These are phyloP conservation scores for Macrolepiota dolichaula DNA, from an alignment of 768 basidiomycete genomes.

Conservation along the genomic window DNA sequence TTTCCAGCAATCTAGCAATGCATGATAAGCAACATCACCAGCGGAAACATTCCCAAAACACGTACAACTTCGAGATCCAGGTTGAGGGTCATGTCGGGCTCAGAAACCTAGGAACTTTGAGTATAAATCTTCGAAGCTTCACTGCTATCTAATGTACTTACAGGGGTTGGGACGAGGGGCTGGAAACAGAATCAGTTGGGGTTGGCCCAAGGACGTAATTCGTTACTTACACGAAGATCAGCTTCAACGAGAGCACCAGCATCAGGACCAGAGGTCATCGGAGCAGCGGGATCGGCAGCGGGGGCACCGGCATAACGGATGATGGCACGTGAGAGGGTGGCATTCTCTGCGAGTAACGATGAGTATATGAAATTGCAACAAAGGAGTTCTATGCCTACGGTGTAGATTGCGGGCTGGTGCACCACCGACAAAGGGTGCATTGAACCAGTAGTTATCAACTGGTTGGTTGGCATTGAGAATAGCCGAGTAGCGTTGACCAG, in stretches of 20 bases:
- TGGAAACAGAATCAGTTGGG: neutral
- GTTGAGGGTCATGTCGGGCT: slow-evolving; percentile 18
- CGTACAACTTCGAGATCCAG: slow-evolving; percentile 28
- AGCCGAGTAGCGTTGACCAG: slow-evolving; percentile 49
- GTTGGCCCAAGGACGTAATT: neutral
- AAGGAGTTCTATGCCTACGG: slow-evolving; percentile 15
- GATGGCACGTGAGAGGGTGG: slow-evolving; percentile 26
- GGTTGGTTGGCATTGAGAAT: slow-evolving; percentile 38
- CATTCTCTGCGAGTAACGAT: neutral
- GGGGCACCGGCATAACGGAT: slow-evolving; percentile 37
- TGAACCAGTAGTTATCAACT: slow-evolving; percentile 46
- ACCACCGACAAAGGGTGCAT: slow-evolving; percentile 30
- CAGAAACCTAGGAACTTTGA: slow-evolving; percentile 13
- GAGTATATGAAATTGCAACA: neutral
- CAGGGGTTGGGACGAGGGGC: too few relatives aligned
- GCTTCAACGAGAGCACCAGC: too few relatives aligned
- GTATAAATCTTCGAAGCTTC: neutral
- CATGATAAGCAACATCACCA: neutral
- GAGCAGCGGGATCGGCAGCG: slow-evolving; percentile 27
- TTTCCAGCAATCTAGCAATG: slow-evolving; percentile 13
- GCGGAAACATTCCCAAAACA: slow-evolving; percentile 10
- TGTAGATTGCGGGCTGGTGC: slow-evolving; percentile 26
- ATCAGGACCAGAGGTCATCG: slow-evolving; percentile 13
- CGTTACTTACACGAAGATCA: slow-evolving; percentile 22
- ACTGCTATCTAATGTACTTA: neutral